phyloP scores from a whole-genome alignment of 768 basidiomycete genomes.

The Candolleomyces aberdarensis region DNA sequence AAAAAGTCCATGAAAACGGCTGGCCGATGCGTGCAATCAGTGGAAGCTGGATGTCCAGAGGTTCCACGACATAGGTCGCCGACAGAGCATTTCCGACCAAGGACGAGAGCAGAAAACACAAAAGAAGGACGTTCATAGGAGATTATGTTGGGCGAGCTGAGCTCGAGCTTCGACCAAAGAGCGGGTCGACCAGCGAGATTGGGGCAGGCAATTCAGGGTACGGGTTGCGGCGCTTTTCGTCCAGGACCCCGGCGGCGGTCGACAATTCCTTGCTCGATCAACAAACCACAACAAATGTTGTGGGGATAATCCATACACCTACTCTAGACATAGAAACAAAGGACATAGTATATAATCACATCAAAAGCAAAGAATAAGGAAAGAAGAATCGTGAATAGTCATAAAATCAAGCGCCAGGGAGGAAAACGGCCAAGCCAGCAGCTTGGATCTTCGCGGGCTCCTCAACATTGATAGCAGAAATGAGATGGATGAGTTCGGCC shows the following conservation, averaged over 20 bases:
- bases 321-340: conserved; percentile 13
- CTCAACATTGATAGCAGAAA: conserved; percentile 69
- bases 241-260: too few species aligned
- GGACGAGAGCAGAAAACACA: conserved; percentile 35
- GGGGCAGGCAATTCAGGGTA: conserved; percentile 9
- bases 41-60: conserved; percentile 73
- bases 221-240: neutral
- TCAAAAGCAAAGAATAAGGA: conserved; percentile 12
- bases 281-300: conserved; percentile 9
- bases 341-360: conserved; percentile 3
- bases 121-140: conserved; percentile 66
- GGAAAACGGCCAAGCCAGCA: conserved; percentile 61
- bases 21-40: conserved; percentile 66
- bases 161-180: conserved; percentile 33
- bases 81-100: conserved; percentile 34
- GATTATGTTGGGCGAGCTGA: conserved; percentile 46
- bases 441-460: conserved; percentile 79
- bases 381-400: conserved; percentile 13
- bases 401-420: conserved; percentile 38
- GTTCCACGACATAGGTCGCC: conserved; percentile 53
- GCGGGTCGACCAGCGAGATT: conserved; percentile 63
- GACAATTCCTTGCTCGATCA: neutral
- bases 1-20: conserved; percentile 69
- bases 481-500: conserved; percentile 69
- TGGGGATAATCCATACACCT: conserved; percentile 2